These are phyloP conservation scores for Crucihimalaya himalaica DNA, from an alignment of 345 rosid genomes.

Conservation along the genomic window DNA sequence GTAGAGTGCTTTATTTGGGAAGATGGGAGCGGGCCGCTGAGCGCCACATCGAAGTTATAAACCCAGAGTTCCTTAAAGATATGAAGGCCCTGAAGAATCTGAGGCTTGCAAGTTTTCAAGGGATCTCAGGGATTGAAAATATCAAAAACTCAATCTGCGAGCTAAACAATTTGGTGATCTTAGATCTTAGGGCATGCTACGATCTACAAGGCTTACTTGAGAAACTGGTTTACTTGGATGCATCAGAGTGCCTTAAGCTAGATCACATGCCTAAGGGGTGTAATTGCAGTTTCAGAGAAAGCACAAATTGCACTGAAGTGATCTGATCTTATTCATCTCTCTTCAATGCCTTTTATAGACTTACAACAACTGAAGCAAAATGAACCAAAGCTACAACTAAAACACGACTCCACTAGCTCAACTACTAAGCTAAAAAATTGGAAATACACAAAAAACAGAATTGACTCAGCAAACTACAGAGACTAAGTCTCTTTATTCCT, in stretches of 20 bases:
- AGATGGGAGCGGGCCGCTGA: constrained; percentile 46
- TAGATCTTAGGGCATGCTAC: constrained; percentile 65
- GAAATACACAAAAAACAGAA: too few relatives aligned
- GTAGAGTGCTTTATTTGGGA: constrained; percentile 49
- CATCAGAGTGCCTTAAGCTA: constrained; percentile 57
- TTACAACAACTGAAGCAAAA: too few relatives aligned
- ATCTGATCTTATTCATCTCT: too few relatives aligned
- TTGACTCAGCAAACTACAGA: too few relatives aligned
- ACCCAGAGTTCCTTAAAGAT: constrained; percentile 33
- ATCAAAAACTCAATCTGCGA: constrained; percentile 32
- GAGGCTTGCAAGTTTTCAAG: constrained; percentile 55
- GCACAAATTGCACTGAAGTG: too few relatives aligned
- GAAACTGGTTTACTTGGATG: constrained; percentile 51
- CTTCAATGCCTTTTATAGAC: too few relatives aligned
- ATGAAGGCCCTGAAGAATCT: constrained; percentile 37
- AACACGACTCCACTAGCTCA: too few relatives aligned
- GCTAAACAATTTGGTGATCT: constrained; percentile 45
- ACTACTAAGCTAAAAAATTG: too few relatives aligned
- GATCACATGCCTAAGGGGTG: constrained; percentile 53
- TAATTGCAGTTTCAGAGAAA: too few relatives aligned
- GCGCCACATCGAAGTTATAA: constrained; percentile 50
- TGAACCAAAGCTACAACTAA: too few relatives aligned
- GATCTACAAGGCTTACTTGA: constrained; percentile 45
- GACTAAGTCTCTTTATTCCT: too few relatives aligned
- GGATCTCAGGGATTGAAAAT: constrained; percentile 50